Percentiles rank a stretch among this genome's conserved stretches.
phyloP scores from a whole-genome alignment of 2,329 filamentous ascomycete genomes.

The Proliferodiscus dingleyae region DNA sequence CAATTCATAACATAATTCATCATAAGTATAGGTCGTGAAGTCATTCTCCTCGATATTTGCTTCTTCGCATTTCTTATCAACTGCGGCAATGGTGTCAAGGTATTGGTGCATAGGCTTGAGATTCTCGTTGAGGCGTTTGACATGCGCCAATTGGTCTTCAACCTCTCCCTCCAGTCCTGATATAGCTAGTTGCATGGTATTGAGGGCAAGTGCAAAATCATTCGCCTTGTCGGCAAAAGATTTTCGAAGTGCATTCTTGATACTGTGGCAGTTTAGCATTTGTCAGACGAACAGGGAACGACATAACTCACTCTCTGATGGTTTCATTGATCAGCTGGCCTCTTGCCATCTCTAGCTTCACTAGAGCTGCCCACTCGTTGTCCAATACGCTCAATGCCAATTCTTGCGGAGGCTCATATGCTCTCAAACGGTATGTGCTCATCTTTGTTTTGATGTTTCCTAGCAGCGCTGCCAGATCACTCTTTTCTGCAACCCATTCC shows the following conservation, averaged over 20 bases:
- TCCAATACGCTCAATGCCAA: conserved; percentile 80
- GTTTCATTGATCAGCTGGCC: conserved; percentile 97
- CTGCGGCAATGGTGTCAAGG: conserved; percentile 76
- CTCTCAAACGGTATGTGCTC: conserved; percentile 84
- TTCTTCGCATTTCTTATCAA: conserved; percentile 87
- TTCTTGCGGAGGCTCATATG: conserved; percentile 85
- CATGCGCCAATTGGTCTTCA: conserved; percentile 88
- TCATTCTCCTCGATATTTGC: conserved; percentile 99
- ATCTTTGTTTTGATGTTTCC: conserved; percentile 99
- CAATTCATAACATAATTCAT: conserved; percentile 91
- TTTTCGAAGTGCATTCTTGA: conserved; percentile 89
- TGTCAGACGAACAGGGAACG: neutral
- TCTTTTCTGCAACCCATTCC: conserved; percentile 96
- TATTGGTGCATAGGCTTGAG: conserved; percentile 87
- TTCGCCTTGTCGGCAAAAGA: conserved; percentile 98
- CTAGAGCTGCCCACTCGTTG: conserved; percentile 71
- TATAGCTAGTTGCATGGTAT: conserved; percentile 90
- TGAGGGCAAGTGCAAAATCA: conserved; percentile 91
- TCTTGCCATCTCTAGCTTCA: conserved; percentile 78
- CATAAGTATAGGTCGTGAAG: conserved; percentile 98
- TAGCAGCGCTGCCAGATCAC: conserved; percentile 83
- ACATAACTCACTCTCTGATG: conserved; percentile 71
- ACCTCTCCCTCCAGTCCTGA: conserved; percentile 96
- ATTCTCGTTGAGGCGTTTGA: conserved; percentile 77
- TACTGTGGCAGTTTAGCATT: conserved; percentile 47